Conservation (phyloP, 2,329 filamentous ascomycete genomes). For the Aspergillus texensis region DNA sequence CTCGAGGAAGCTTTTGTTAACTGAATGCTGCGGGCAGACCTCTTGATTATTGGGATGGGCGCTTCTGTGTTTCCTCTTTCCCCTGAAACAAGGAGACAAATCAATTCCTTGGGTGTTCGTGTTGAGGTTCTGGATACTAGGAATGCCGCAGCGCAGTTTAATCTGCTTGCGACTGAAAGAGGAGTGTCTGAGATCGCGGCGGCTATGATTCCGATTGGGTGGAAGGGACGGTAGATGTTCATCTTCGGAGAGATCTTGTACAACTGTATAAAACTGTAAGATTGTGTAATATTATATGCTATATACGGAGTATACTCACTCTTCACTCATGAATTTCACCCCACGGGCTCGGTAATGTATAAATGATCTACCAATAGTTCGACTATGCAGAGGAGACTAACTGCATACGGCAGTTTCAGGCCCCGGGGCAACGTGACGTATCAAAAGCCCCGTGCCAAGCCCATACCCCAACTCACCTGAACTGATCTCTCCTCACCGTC, state of each 20-base stretch:
- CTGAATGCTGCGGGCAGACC: constrained; percentile 18
- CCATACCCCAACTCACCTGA: constrained; percentile 10
- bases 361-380: not conserved
- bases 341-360: too few species aligned
- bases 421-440: constrained; percentile 12
- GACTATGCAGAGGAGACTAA: not conserved
- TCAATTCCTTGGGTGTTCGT: constrained; percentile 78
- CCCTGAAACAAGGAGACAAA: constrained; percentile 69
- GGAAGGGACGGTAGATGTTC: constrained; percentile 54
- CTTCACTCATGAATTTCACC: too few species aligned
- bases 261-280: not conserved
- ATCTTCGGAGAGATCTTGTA: not conserved
- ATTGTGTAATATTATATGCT: not conserved
- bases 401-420: not conserved
- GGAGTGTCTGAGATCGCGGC: constrained; percentile 84
- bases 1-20: not conserved
- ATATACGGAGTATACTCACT: not conserved
- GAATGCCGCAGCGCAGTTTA: constrained; percentile 93
- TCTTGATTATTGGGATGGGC: constrained; percentile 81
- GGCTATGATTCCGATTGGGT: constrained; percentile 83
- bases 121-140: constrained; percentile 89
- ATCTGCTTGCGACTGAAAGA: constrained; percentile 89
- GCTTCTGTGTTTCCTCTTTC: constrained; percentile 74
- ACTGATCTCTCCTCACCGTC: not conserved
- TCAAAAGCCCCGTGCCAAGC: constrained; percentile 41